Evolutionary conservation across 78 protist genomes (phyloP), one percentile per base, ranked within the genome.

Genomic region (Protostelium mycophagum): DNA sequence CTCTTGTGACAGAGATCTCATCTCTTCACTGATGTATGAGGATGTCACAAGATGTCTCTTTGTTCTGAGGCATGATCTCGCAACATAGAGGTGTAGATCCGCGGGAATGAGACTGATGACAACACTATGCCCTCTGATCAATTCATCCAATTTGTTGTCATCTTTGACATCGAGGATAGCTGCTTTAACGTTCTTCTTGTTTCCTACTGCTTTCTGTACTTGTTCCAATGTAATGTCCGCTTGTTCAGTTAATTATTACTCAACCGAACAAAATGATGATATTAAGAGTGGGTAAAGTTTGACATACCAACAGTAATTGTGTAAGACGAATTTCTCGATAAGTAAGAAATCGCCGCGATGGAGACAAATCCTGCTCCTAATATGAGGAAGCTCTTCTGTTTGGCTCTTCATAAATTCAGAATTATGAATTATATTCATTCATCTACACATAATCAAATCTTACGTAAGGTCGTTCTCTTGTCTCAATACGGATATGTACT

Each of bases 351-450:
- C 73, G 85, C 88, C 87, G 97, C 93, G 35, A 38, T 83, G 36
- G 94, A 92, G 9, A 94, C 93, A 31, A 88, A 87, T 28, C 97
- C 96, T 23, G 96, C 93, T 38, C 97, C 97, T 36, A 96, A 73
- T 73, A 96, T 85, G 73, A 96, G 87, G 35, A 96, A 38, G 63
- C 84, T 91, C 37, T 36, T 34, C 28, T 28, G 86, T 25, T 25
- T 85, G 36, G 1, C 34, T 87, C 37, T 83, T 85, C 1, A 83
- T 34, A 10, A 37, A 9, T 38, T 87, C 16, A 1, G 83, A 87
- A 25, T 1, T 31, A 87, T 23, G 63, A 25, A 37, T 37, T 10
- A 16, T 10, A 63, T 34, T 35, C 63, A 34, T 23, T 25, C 16
- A 25, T 1, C 5, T 34, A 35, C 63, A 34, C 34, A 63, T 34